Conservation (phyloP, 1,284 basidiomycete species). For the Marasmius fiardii region DNA sequence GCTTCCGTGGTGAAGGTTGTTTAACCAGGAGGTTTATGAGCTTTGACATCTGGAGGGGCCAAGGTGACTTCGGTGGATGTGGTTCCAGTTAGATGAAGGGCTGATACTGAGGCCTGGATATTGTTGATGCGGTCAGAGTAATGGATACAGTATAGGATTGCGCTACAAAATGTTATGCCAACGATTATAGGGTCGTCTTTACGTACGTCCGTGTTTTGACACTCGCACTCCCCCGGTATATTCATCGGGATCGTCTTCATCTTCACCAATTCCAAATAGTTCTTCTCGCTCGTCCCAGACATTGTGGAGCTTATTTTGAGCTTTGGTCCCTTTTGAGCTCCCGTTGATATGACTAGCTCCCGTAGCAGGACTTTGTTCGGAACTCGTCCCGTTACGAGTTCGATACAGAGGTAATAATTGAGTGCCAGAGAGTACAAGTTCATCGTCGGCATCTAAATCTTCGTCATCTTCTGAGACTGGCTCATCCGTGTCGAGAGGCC, state of each 20-base stretch:
- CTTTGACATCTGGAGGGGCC: too few species aligned
- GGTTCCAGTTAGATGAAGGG: too few species aligned
- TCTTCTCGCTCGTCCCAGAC: conserved; percentile 81
- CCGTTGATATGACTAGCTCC: conserved; percentile 14
- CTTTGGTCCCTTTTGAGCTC: conserved; percentile 19
- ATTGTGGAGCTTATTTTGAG: conserved; percentile 26
- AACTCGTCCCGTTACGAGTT: conserved; percentile 16
- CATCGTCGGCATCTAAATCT: conserved; percentile 36
- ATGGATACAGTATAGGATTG: background rate
- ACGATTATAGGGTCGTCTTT: background rate
- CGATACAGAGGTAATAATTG: conserved; percentile 41
- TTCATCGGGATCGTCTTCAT: conserved; percentile 52
- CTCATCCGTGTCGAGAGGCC: conserved; percentile 55
- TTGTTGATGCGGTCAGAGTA: background rate
- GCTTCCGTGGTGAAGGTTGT: too few species aligned
- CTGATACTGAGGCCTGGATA: too few species aligned
- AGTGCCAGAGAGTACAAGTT: conserved; percentile 28
- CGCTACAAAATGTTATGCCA: background rate
- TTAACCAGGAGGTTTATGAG: too few species aligned
- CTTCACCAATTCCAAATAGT: conserved; percentile 65
- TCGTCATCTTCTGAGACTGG: conserved; percentile 50
- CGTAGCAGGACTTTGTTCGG: conserved; percentile 14
- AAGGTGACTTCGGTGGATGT: too few species aligned
- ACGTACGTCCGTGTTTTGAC: background rate
- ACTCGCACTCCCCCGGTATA: background rate